phyloP scores from a whole-genome alignment of 177 flowering plant species.

The Tripterygium wilfordii region DNA sequence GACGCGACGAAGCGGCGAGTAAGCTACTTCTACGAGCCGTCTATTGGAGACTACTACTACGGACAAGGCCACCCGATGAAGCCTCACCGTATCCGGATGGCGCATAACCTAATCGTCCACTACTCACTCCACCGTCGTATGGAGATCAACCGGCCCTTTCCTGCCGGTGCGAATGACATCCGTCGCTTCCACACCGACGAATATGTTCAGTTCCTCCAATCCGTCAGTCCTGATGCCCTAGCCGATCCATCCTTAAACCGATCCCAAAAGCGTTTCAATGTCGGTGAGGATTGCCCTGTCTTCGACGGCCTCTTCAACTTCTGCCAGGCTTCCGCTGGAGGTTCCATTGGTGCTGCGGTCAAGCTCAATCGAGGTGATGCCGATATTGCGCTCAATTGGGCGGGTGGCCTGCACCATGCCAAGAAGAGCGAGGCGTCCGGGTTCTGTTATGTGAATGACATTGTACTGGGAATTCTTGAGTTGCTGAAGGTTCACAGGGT shows the following conservation, averaged over 20 bases:
- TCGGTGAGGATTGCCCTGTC: too few relatives aligned
- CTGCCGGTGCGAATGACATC: conserved; percentile 50
- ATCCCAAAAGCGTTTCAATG: conserved; percentile 61
- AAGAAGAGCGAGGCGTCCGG: conserved; percentile 88
- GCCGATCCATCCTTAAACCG: conserved; percentile 32
- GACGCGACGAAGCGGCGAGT: conserved; percentile 68
- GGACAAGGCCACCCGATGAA: conserved; percentile 94
- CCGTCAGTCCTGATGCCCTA: conserved; percentile 47
- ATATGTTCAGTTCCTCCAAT: conserved; percentile 61
- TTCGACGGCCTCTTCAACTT: conserved; percentile 62
- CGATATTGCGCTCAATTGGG: conserved; percentile 87
- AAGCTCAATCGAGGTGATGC: conserved; percentile 59
- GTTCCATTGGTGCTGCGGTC: conserved; percentile 73
- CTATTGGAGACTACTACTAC: conserved; percentile 81
- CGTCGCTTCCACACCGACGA: conserved; percentile 62
- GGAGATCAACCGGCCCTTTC: conserved; percentile 64
- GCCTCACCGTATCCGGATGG: conserved; percentile 84
- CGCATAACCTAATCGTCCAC: conserved; percentile 69
- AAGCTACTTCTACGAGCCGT: conserved; percentile 74
- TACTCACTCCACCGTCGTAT: conserved; percentile 69
- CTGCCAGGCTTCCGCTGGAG: conserved; percentile 81
- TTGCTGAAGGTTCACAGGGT: conserved; percentile 72
- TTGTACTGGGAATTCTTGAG: conserved; percentile 80
- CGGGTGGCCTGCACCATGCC: conserved; percentile 82
- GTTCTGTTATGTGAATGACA: conserved; percentile 80